phyloP scores from a whole-genome alignment of 1,284 basidiomycete species.

The Athelia sp. region DNA sequence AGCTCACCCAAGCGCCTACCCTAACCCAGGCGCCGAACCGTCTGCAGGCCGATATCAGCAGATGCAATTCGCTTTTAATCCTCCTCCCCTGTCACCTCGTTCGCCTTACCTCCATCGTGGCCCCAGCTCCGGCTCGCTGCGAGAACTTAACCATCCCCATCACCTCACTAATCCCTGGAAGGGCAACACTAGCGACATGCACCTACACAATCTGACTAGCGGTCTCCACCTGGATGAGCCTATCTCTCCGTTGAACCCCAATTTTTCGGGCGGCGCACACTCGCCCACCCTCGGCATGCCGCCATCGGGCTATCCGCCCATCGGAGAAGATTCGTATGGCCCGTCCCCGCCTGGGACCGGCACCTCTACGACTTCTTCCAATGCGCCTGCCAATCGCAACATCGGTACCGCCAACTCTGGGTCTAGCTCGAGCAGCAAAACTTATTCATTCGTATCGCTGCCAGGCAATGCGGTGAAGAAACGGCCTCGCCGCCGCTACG shows the following conservation, averaged over 20 bases:
- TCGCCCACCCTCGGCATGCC: slow-evolving; percentile 31
- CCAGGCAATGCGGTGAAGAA: slow-evolving; percentile 79
- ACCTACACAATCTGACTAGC: slow-evolving; percentile 23
- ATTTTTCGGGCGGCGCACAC: slow-evolving; percentile 31
- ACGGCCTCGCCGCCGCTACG: slow-evolving; percentile 77
- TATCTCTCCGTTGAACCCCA: slow-evolving; percentile 43
- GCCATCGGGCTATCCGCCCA: slow-evolving; percentile 34
- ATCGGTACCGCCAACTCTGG: neutral
- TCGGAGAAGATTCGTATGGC: slow-evolving; percentile 9
- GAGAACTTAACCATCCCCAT: slow-evolving; percentile 31
- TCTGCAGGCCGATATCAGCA: slow-evolving; percentile 13
- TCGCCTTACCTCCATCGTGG: slow-evolving; percentile 36
- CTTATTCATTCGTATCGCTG: slow-evolving; percentile 76
- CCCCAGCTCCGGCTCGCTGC: slow-evolving; percentile 33
- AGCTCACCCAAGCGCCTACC: slow-evolving; percentile 19
- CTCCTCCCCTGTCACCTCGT: slow-evolving; percentile 19
- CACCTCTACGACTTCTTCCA: neutral
- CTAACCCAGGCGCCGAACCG: slow-evolving; percentile 25
- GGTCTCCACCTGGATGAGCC: slow-evolving; percentile 35
- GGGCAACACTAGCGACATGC: slow-evolving; percentile 18
- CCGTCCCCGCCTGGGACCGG: neutral
- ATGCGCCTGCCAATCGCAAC: neutral
- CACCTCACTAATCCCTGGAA: slow-evolving; percentile 25
- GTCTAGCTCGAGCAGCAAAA: slow-evolving; percentile 34
- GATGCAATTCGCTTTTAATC: slow-evolving; percentile 8